Percentiles rank a stretch among this genome's conserved stretches.
phyloP scores from a whole-genome alignment of 1,284 basidiomycete genomes.

The Anthracocystis panici-leucophaei region DNA sequence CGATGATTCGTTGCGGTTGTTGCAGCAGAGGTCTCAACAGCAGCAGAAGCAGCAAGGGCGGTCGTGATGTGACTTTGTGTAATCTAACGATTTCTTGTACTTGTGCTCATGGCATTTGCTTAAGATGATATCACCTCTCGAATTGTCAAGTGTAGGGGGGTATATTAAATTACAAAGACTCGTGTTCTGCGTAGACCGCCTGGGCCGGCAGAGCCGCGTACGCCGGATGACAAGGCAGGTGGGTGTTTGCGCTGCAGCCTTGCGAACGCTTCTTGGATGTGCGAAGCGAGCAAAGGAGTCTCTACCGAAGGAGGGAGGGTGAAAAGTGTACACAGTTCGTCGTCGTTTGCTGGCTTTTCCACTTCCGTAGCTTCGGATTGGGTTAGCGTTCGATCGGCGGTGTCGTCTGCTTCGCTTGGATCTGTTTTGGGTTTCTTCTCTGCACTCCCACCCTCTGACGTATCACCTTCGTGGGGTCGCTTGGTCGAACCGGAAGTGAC shows the following conservation, averaged over 20 bases:
- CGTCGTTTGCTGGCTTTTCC: slow-evolving; percentile 8
- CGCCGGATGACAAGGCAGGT: slow-evolving; percentile 44
- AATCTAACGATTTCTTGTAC: too few species aligned
- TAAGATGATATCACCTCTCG: background rate
- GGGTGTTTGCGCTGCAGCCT: slow-evolving; percentile 56
- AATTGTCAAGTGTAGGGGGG: background rate
- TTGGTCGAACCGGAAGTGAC: background rate
- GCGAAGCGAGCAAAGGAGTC: slow-evolving; percentile 56
- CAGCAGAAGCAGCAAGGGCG: background rate
- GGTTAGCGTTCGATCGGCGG: slow-evolving; percentile 9
- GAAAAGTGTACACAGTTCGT: slow-evolving; percentile 57
- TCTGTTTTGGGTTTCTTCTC: slow-evolving; percentile 22
- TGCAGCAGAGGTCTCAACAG: slow-evolving; percentile 29
- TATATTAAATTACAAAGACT: slow-evolving; percentile 59
- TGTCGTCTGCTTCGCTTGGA: slow-evolving; percentile 1
- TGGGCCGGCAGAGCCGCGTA: slow-evolving; percentile 49
- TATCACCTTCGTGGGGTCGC: slow-evolving; percentile 11
- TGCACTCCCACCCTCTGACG: background rate
- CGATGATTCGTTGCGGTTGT: slow-evolving; percentile 34
- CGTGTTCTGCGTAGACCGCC: slow-evolving; percentile 62
- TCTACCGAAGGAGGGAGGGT: slow-evolving; percentile 45
- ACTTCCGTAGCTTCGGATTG: background rate
- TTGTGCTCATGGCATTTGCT: background rate
- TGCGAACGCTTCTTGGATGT: slow-evolving; percentile 66
- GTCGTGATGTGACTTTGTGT: background rate